Evolutionary conservation across 1,284 basidiomycete genomes (phyloP).

Genomic region (Mycosarcoma maydis): DNA sequence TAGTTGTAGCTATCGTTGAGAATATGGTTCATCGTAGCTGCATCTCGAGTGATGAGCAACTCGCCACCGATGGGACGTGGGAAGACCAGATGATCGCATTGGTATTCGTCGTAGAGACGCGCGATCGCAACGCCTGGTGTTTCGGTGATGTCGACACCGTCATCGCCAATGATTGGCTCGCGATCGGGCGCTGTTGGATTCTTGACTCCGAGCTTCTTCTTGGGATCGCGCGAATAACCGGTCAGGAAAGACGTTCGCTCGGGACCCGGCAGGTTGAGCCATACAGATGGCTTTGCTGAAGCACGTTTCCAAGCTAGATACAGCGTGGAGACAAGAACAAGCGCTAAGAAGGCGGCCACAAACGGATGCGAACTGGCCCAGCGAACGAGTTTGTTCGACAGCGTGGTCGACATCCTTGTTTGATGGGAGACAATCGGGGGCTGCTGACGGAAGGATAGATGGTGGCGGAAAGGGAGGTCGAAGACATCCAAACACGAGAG

Average conservation of each 20-base stretch:
- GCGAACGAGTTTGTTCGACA: constrained; percentile 20
- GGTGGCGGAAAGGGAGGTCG: neutral
- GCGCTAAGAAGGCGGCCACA: constrained; percentile 1
- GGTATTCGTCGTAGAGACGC: constrained; percentile 28
- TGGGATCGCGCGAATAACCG: constrained; percentile 26
- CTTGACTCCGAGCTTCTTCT: constrained; percentile 38
- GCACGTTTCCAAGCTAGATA: constrained; percentile 25
- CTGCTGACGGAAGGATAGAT: neutral
- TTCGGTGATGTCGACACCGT: constrained; percentile 40
- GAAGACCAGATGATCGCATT: constrained; percentile 30
- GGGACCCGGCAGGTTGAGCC: constrained; percentile 34
- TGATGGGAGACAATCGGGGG: too few relatives aligned
- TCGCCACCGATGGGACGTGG: constrained; percentile 42
- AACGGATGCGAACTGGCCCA: constrained; percentile 23
- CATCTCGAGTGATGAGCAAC: constrained; percentile 40
- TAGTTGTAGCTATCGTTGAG: constrained; percentile 45
- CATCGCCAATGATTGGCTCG: constrained; percentile 35
- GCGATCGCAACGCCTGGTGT: constrained; percentile 29
- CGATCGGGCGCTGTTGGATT: constrained; percentile 13
- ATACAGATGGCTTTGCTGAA: constrained; percentile 23
- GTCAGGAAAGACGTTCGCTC: constrained; percentile 26
- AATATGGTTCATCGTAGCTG: constrained; percentile 41
- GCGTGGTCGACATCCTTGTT: constrained; percentile 22
- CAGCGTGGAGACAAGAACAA: constrained; percentile 2
- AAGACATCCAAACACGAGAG: neutral